Conservation (phyloP, 345 rosid genomes). For the Sonneratia alba region DNA sequence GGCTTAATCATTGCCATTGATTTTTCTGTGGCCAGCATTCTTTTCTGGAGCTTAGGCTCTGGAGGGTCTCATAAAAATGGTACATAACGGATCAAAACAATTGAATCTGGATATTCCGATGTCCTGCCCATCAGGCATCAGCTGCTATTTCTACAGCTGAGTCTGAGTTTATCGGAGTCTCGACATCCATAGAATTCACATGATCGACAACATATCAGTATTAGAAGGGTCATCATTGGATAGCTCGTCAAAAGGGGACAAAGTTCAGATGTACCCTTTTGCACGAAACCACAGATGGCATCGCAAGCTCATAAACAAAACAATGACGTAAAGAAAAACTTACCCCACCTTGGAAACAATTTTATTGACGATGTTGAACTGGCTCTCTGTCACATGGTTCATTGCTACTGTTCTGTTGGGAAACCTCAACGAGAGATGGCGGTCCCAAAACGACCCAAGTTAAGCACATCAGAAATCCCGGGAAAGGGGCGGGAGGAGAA, state of each 20-base stretch:
- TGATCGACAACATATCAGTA: background rate
- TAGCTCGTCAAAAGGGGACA: background rate
- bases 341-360: background rate
- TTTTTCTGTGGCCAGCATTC: too few species aligned
- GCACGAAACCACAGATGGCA: too few species aligned
- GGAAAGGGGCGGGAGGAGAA: background rate
- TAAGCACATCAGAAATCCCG: background rate
- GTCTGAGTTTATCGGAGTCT: background rate
- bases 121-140: background rate
- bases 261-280: too few species aligned
- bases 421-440: background rate
- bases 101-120: background rate
- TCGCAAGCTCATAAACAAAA: too few species aligned
- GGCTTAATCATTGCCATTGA: too few species aligned
- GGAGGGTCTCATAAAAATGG: background rate
- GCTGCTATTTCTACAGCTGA: background rate
- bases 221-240: background rate
- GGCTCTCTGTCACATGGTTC: slow-evolving; percentile 2
- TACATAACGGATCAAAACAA: background rate
- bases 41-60: too few species aligned
- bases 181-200: background rate
- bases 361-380: background rate
- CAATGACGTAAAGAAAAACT: background rate
- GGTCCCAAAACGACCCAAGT: background rate
- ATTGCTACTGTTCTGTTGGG: background rate